Conservation (phyloP, 768 basidiomycete genomes). For the Royoungia palumana region DNA sequence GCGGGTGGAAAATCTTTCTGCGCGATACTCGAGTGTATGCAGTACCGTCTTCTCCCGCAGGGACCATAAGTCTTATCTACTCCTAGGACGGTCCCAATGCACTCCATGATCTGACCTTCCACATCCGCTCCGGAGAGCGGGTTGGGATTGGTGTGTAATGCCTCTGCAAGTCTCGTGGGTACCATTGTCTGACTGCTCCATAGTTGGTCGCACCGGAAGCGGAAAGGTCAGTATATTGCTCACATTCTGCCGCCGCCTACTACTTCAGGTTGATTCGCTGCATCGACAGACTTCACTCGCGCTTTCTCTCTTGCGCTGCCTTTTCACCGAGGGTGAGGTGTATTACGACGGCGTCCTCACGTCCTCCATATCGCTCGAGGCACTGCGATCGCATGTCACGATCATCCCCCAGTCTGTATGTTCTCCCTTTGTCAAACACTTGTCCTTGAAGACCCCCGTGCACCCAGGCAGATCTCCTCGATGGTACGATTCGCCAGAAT, state of each 20-base stretch:
- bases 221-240: not conserved
- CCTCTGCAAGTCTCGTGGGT: too few relatives aligned
- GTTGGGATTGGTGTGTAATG: constrained; percentile 6
- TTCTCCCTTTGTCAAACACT: not conserved
- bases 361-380: constrained; percentile 49
- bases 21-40: constrained; percentile 43
- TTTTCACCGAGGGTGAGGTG: constrained; percentile 48
- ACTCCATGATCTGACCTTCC: constrained; percentile 4
- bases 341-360: constrained; percentile 53
- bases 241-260: too few relatives aligned
- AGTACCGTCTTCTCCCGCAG: not conserved
- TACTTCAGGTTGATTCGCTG: not conserved
- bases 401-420: constrained; percentile 46
- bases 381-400: constrained; percentile 54
- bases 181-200: not conserved
- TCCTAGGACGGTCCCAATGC: constrained; percentile 1
- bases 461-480: constrained; percentile 40
- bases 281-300: constrained; percentile 45
- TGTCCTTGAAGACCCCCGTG: not conserved
- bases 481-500: constrained; percentile 45
- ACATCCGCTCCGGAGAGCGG: constrained; percentile 5
- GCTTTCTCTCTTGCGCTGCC: constrained; percentile 47
- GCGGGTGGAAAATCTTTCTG: constrained; percentile 50
- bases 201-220: constrained; percentile 9
- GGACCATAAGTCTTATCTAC: not conserved